Evolutionary conservation across 2,329 filamentous ascomycete genomes (phyloP).

Genomic region (Alternaria sp.): DNA sequence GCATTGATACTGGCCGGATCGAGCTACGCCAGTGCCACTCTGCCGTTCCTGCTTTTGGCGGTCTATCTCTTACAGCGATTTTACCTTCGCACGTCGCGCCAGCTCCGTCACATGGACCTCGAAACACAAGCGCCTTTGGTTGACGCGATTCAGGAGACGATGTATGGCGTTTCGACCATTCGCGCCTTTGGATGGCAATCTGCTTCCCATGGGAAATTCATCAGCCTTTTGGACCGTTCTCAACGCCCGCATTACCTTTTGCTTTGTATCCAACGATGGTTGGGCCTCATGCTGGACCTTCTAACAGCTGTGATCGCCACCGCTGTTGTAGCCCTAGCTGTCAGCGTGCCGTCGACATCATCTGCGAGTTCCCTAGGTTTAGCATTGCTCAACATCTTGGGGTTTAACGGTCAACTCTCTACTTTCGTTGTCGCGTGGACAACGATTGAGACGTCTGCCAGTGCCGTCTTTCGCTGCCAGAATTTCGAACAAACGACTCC

Average conservation of each 20-base stretch:
- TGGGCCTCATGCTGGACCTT: slow-evolving; percentile 43
- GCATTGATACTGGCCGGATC: slow-evolving; percentile 16
- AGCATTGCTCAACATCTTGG: slow-evolving; percentile 15
- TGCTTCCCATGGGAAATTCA: slow-evolving; percentile 21
- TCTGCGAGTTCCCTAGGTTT: slow-evolving; percentile 22
- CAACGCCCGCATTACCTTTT: slow-evolving; percentile 52
- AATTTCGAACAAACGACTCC: not conserved
- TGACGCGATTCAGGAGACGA: slow-evolving; percentile 57
- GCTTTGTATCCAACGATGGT: slow-evolving; percentile 50
- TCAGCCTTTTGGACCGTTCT: slow-evolving; percentile 39
- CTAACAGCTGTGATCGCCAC: not conserved
- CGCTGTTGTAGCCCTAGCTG: slow-evolving; percentile 41
- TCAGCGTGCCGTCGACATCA: slow-evolving; percentile 32
- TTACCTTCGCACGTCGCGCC: slow-evolving; percentile 54
- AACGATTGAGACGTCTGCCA: not conserved
- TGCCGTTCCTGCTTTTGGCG: not conserved
- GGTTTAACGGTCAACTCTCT: not conserved
- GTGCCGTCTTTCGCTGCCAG: slow-evolving; percentile 17
- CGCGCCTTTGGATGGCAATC: slow-evolving; percentile 50
- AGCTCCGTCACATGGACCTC: slow-evolving; percentile 58
- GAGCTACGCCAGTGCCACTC: not conserved
- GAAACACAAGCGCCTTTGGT: slow-evolving; percentile 57
- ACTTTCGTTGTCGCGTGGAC: not conserved
- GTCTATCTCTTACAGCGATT: slow-evolving; percentile 47
- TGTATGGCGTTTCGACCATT: slow-evolving; percentile 55